Percentiles rank a stretch among this genome's conserved stretches.
phyloP scores from a whole-genome alignment of 805 yeast genomes.

The Saccharomycopsis schoenii region DNA sequence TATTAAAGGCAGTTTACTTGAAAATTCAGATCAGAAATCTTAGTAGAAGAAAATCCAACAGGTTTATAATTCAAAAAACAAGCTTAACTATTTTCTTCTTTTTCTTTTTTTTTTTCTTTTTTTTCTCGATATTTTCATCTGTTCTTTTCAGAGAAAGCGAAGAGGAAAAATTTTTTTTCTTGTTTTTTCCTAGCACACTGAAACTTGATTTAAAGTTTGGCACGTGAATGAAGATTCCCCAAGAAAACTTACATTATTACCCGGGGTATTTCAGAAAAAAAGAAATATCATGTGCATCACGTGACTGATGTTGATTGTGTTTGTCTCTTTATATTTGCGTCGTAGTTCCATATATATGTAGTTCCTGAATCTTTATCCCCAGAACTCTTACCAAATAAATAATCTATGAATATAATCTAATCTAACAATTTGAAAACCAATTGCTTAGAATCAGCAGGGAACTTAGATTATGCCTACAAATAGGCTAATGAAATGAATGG shows the following conservation, averaged over 20 bases:
- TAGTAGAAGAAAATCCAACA: not conserved
- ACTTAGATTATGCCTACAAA: not conserved
- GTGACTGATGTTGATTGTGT: no score
- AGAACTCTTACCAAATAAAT: no score
- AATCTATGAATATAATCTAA: no score
- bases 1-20: not conserved
- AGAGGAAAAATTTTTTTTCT: not conserved
- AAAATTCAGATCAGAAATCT: not conserved
- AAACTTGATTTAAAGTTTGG: not conserved
- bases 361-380: no score
- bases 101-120: no score
- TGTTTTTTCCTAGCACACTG: not conserved
- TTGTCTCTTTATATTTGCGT: no score
- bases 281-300: not conserved
- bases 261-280: not conserved
- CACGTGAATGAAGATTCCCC: not conserved
- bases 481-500: not conserved
- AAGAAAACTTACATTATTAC: not conserved
- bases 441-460: not conserved
- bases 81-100: not conserved
- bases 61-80: no score
- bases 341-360: no score
- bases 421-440: not conserved
- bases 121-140: not conserved
- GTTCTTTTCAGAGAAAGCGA: not conserved